Conservation (phyloP, 2,329 filamentous ascomycete species). For the Apiospora koreana region DNA sequence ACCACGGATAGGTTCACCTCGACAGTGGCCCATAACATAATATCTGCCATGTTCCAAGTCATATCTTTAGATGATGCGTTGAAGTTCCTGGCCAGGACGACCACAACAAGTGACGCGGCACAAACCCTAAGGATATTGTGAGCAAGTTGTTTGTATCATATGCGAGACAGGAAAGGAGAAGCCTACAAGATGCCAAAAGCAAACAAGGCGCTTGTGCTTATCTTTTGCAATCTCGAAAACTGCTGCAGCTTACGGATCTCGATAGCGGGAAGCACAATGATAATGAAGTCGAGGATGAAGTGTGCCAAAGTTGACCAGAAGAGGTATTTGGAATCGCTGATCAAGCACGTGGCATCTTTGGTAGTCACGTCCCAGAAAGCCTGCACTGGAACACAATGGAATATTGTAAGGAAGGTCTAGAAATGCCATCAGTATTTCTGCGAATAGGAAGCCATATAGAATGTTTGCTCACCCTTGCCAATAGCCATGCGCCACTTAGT, state of each 20-base stretch:
- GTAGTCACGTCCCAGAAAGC: conserved; percentile 34
- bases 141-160: not conserved
- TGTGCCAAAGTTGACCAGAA: conserved; percentile 34
- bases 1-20: conserved; percentile 33
- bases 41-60: conserved; percentile 26
- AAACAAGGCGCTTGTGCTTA: conserved; percentile 31
- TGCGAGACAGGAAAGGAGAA: not conserved
- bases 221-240: conserved; percentile 27
- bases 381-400: conserved; percentile 35
- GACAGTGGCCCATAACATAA: conserved; percentile 30
- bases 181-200: conserved; percentile 30
- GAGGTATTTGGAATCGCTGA: conserved; percentile 33
- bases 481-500: conserved; percentile 3
- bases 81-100: conserved; percentile 25
- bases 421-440: not conserved
- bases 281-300: conserved; percentile 32
- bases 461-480: conserved; percentile 8
- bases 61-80: conserved; percentile 25
- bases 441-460: not conserved
- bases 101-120: conserved; percentile 28
- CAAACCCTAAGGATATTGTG: conserved; percentile 23
- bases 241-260: conserved; percentile 34
- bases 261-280: conserved; percentile 32
- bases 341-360: conserved; percentile 27
- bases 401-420: conserved; percentile 31